Base-by-base conservation (phyloP, 805 yeast genomes). In the Wickerhamiella alocasiicola region DNA sequence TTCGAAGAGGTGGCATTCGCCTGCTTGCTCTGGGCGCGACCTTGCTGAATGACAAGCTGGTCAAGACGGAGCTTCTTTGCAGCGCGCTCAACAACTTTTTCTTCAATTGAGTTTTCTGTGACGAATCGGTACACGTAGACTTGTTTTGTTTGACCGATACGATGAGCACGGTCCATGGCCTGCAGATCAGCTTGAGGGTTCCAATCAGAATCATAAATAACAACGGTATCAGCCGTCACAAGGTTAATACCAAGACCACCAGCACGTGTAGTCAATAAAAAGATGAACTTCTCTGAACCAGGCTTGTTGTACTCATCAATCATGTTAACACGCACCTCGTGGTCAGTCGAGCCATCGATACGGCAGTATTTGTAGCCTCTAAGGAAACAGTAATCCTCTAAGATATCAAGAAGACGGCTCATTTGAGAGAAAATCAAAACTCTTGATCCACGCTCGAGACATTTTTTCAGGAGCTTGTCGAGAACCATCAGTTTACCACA, bases 161-260 rank as follows among this genome's bases (percentile, higher is more conserved):
- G 76, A 56, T 87, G 97, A 1, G 96, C 97, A 56, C 97, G 72
- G 59, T 88, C 97, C 97, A 87, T 87, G 1, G 96, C 96, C 63
- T 87, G 97, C 53, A 87, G 67, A 66, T 87, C 97, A 0, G 95
- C 96, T 57, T 87, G 97, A 2, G 97, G 97, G 55, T 87, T 87
- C 97, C 97, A 87, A 63, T 87, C 97, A 0, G 94, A 81, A 59
- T 87, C 97, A 56, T 74, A 88, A 20, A 87, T 60, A 3, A 87
- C 72, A 37, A 87, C 97, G 31, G 81, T 76, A 57, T 87, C 95
- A 2, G 97, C 97, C 6, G 83, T 74, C 0, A 94, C 88, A 55
- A 87, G 68, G 55, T 88, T 87, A 55, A 87, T 87, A 53, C 97
- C 97, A 42, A 87, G 68, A 7, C 97, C 97, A 60, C 97, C 97